Percentiles rank a stretch among this genome's conserved stretches.
phyloP scores from a whole-genome alignment of 1,284 basidiomycete species.

The Naganishia liquefaciens region DNA sequence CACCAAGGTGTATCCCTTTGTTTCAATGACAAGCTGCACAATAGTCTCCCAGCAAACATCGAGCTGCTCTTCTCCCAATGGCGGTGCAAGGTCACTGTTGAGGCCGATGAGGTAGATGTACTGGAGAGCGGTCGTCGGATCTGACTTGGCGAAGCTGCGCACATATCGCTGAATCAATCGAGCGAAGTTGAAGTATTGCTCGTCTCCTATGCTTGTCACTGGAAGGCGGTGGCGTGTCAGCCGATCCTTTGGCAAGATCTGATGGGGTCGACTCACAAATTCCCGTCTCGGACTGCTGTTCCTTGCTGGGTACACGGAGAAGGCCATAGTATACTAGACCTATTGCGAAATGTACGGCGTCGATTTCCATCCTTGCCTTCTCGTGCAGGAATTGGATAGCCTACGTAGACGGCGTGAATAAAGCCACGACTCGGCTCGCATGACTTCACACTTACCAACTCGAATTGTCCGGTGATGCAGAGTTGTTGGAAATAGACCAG shows the following conservation, averaged over 20 bases:
- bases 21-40: slow-evolving; percentile 81
- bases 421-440: not conserved
- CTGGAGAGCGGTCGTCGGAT: slow-evolving; percentile 88
- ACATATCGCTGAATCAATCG: slow-evolving; percentile 91
- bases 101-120: slow-evolving; percentile 91
- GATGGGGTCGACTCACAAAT: slow-evolving; percentile 62
- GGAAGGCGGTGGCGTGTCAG: not conserved
- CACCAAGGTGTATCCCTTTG: slow-evolving; percentile 78
- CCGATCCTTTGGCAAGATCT: not conserved
- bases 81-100: slow-evolving; percentile 64
- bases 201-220: slow-evolving; percentile 19
- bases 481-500: slow-evolving; percentile 84
- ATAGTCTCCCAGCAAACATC: slow-evolving; percentile 84
- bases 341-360: slow-evolving; percentile 92
- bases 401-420: slow-evolving; percentile 51
- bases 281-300: slow-evolving; percentile 77
- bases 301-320: slow-evolving; percentile 74
- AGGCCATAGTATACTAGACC: slow-evolving; percentile 92
- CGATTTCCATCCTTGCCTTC: slow-evolving; percentile 81
- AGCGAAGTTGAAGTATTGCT: slow-evolving; percentile 67
- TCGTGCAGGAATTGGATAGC: slow-evolving; percentile 89
- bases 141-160: slow-evolving; percentile 84
- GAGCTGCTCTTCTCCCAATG: slow-evolving; percentile 76
- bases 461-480: slow-evolving; percentile 90
- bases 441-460: slow-evolving; percentile 63